Percentiles rank a stretch among this genome's conserved stretches.
phyloP scores from a whole-genome alignment of 495 filamentous ascomycete species.

The Annulohypoxylon maeteangense region DNA sequence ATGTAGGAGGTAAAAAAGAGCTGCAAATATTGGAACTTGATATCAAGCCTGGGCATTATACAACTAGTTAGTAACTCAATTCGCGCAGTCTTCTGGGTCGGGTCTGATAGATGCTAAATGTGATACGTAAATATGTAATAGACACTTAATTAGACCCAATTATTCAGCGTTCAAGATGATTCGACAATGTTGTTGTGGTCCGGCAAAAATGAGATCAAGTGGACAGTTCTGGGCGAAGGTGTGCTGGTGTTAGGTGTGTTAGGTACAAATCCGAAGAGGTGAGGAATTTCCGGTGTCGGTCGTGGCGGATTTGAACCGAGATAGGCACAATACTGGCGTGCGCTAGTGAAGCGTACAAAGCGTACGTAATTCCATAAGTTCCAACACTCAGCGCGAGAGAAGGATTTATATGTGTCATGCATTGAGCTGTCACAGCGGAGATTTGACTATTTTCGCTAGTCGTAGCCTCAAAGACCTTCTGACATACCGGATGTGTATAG shows the following conservation, averaged over 20 bases:
- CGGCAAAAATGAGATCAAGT: neutral
- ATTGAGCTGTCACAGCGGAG: constrained; percentile 26
- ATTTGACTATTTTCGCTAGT: constrained; percentile 3
- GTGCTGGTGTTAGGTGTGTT: neutral
- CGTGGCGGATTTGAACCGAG: constrained; percentile 34
- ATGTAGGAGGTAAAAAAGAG: neutral
- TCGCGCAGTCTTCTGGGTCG: neutral
- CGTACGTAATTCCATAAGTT: constrained; percentile 25
- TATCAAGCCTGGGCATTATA: neutral
- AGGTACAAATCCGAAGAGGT: neutral
- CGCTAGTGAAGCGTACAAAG: constrained; percentile 21
- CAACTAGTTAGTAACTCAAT: neutral
- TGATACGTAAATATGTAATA: neutral
- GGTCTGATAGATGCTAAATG: neutral
- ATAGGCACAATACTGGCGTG: constrained; percentile 29
- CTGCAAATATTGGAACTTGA: neutral
- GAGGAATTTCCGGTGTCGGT: constrained; percentile 45
- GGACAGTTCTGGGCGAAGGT: neutral
- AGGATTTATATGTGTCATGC: constrained; percentile 45
- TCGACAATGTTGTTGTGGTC: neutral
- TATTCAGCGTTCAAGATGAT: neutral
- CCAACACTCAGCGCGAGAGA: constrained; percentile 17
- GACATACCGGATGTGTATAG: constrained; percentile 17
- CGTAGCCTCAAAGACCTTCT: constrained; percentile 3
- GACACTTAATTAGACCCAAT: neutral